Percentiles rank a stretch among this genome's conserved stretches.
These are phyloP conservation scores for Emydomyces testavorans DNA, from an alignment of 2,329 filamentous ascomycete species.

Conservation along the genomic window DNA sequence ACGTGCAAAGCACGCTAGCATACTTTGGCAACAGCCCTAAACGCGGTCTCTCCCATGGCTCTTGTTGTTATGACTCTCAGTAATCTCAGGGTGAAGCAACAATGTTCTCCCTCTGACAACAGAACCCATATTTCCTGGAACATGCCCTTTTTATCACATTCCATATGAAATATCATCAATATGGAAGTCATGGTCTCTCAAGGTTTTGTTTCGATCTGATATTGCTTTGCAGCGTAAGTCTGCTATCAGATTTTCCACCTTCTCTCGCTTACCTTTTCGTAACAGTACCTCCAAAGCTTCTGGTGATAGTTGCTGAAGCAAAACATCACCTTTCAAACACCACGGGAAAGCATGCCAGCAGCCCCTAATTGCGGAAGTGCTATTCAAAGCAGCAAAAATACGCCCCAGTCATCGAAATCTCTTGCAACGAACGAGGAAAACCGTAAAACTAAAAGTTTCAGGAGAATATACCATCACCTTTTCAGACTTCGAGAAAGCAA, in stretches of 20 bases:
- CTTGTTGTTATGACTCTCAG: too few species aligned
- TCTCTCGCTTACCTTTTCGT: background rate
- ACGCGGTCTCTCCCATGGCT: slow-evolving; percentile 1
- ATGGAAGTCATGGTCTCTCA: background rate
- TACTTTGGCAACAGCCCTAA: too few species aligned
- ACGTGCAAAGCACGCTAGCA: too few species aligned
- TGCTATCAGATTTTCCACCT: too few species aligned
- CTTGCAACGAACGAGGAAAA: background rate
- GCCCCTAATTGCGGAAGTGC: background rate
- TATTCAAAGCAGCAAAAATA: background rate
- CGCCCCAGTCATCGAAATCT: background rate
- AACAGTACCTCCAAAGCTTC: background rate
- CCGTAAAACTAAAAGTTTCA: background rate
- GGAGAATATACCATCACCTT: background rate
- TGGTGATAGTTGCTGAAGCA: background rate
- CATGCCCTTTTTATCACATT: background rate
- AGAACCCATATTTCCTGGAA: background rate
- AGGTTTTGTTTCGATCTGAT: background rate
- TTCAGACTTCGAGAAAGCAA: background rate
- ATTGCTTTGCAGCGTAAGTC: background rate
- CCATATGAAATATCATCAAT: background rate
- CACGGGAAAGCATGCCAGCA: background rate
- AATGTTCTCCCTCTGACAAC: background rate
- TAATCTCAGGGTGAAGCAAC: background rate
- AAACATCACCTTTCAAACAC: background rate